Percentiles rank a stretch among this genome's conserved stretches.
Conservation (phyloP, 805 yeast species). For the Metschnikowia sp. region DNA sequence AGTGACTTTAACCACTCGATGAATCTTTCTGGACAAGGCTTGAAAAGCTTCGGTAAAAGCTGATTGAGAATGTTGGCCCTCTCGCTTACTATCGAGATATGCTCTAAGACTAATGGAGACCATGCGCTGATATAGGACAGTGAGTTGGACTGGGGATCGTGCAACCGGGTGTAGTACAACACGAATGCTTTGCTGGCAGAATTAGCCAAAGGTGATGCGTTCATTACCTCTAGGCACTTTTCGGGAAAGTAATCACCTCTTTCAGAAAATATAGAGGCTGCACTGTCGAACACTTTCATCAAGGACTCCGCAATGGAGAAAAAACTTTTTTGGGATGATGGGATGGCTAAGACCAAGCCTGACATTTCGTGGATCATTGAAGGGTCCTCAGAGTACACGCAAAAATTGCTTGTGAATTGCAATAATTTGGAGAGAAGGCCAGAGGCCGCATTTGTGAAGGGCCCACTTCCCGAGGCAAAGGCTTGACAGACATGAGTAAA, state of each 20-base stretch:
- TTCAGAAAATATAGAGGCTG: constrained; percentile 37
- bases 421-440: constrained; percentile 58
- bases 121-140: constrained; percentile 52
- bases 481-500: constrained; percentile 60
- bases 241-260: constrained; percentile 45
- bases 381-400: constrained; percentile 16
- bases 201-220: constrained; percentile 61
- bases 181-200: constrained; percentile 58
- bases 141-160: constrained; percentile 19
- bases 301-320: constrained; percentile 60
- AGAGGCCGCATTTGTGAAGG: constrained; percentile 65
- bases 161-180: constrained; percentile 22
- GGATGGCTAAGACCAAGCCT: constrained; percentile 38
- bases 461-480: constrained; percentile 69
- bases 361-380: constrained; percentile 38
- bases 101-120: constrained; percentile 37
- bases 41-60: constrained; percentile 62
- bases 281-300: constrained; percentile 42
- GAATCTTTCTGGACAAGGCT: constrained; percentile 45
- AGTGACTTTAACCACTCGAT: constrained; percentile 30
- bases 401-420: constrained; percentile 24
- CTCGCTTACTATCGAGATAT: constrained; percentile 29
- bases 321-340: constrained; percentile 52
- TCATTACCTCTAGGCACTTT: constrained; percentile 48
- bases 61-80: constrained; percentile 54